Evolutionary conservation across 108 stramenopile species (phyloP), one percentile per base, ranked within the genome.

Genomic region (Cyclotella baltica): DNA sequence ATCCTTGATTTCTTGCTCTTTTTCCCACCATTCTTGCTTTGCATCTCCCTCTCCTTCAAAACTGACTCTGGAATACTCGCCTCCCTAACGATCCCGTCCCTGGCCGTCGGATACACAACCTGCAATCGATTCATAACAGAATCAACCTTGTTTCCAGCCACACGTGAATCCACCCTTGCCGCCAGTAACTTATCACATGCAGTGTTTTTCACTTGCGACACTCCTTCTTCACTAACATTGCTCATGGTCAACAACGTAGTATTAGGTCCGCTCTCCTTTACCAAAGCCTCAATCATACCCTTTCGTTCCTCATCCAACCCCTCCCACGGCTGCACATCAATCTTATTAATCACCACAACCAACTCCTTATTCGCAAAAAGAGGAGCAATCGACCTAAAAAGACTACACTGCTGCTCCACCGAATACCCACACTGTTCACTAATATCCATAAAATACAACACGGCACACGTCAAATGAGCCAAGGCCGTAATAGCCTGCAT

Each of bases 401-500:
- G 82, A 3, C 87, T 90, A 86, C 93, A 96, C 78, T 99, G 99
- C 70, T 95, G 92, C 55, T 97, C 97, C 68, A 99, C 93, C 48
- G 97, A 92, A 87, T 96, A 98, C 19, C 99, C 99, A 88, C 99
- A 99, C 77, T 98, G 97, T 78, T 98, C 98, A 36, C 94, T 96
- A 64, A 98, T 92, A 85, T 99, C 99, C 47, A 98, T 85, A 84
- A 99, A 98, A 87, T 97, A 99, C 76, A 99, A 83, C 51, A 99
- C 97, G 62, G 95, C 92, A 82, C 97, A 98, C 47, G 96, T 96
- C 78, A 99, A 92, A 72, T 99, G 99, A 18, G 99, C 99, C 65
- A 99, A 86, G 1, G 99, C 99, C 58, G 98, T 99, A 51, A 99
- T 97, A 56, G 99, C 97, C 85, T 99, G 99, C 99, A 99, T 99